Percentiles rank a stretch among this genome's conserved stretches.
phyloP scores from a whole-genome alignment of 208 protist genomes.

The Vickermania ingenoplastis region DNA sequence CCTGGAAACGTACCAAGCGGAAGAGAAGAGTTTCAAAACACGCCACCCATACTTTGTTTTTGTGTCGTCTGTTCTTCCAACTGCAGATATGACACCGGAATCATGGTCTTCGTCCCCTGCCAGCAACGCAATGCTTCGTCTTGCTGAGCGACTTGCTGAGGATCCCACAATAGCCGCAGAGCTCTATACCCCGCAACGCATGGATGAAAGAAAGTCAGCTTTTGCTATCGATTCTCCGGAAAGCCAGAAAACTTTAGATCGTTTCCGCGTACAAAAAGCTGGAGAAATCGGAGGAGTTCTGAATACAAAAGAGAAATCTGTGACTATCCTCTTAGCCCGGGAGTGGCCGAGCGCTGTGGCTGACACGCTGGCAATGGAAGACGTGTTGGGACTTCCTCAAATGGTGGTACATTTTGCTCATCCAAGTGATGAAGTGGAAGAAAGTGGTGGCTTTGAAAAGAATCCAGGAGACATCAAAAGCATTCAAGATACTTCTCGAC shows the following conservation, averaged over 20 bases:
- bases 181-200: background rate
- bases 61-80: background rate
- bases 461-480: background rate
- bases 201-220: conserved; percentile 1
- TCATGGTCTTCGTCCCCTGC: background rate
- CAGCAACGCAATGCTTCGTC: background rate
- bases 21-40: background rate
- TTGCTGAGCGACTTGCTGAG: background rate
- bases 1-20: conserved; percentile 1
- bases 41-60: conserved; percentile 5
- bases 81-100: background rate
- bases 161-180: background rate
- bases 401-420: conserved; percentile 9
- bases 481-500: background rate
- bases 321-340: background rate
- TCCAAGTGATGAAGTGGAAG: background rate
- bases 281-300: conserved; percentile 1
- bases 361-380: conserved; percentile 11
- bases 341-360: conserved; percentile 8
- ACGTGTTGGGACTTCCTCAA: conserved; percentile 7
- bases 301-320: background rate
- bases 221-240: background rate
- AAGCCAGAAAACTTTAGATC: conserved; percentile 2
- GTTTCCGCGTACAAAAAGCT: conserved; percentile 1
- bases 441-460: conserved; percentile 3